phyloP scores from a whole-genome alignment of 176 grass and related monocot genomes.

The Lolium multiflorum region DNA sequence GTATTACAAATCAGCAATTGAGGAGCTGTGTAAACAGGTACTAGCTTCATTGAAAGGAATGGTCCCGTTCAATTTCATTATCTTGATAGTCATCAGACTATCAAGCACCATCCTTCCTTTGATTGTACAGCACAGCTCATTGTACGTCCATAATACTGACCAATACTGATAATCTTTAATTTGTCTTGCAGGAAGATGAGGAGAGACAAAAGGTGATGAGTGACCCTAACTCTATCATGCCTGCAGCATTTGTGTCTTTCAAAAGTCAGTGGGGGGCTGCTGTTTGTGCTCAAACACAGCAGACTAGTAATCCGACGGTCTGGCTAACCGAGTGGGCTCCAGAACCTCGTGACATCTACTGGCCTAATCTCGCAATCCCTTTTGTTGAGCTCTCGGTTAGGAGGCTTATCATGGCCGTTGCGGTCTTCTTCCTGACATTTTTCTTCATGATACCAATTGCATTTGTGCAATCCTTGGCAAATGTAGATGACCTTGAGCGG shows the following conservation, averaged over 20 bases:
- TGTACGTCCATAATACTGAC: slow-evolving; percentile 11
- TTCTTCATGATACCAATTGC: slow-evolving; percentile 99
- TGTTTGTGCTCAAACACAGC: slow-evolving; percentile 97
- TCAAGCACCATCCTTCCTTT: neutral
- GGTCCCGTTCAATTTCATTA: neutral
- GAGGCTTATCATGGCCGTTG: slow-evolving; percentile 74
- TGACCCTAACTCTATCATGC: slow-evolving; percentile 77
- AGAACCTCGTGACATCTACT: slow-evolving; percentile 88
- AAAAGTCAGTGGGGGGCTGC: slow-evolving; percentile 90
- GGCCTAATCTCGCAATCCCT: slow-evolving; percentile 90
- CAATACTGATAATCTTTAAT: slow-evolving; percentile 19
- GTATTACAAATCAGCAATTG: slow-evolving; percentile 74
- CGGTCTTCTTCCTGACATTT: slow-evolving; percentile 89
- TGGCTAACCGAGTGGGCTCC: slow-evolving; percentile 97
- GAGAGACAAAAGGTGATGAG: slow-evolving; percentile 79
- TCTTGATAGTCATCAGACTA: neutral
- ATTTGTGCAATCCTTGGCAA: slow-evolving; percentile 93
- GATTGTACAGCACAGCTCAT: slow-evolving; percentile 42
- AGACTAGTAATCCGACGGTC: slow-evolving; percentile 92
- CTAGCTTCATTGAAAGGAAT: slow-evolving; percentile 43
- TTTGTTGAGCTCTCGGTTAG: slow-evolving; percentile 84
- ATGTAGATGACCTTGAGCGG: slow-evolving; percentile 82
- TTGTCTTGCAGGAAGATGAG: slow-evolving; percentile 67
- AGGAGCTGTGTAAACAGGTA: slow-evolving; percentile 83
- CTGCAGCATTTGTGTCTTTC: slow-evolving; percentile 95